Conservation (phyloP, 2,329 filamentous ascomycete species). For the Orbilia javanica region DNA sequence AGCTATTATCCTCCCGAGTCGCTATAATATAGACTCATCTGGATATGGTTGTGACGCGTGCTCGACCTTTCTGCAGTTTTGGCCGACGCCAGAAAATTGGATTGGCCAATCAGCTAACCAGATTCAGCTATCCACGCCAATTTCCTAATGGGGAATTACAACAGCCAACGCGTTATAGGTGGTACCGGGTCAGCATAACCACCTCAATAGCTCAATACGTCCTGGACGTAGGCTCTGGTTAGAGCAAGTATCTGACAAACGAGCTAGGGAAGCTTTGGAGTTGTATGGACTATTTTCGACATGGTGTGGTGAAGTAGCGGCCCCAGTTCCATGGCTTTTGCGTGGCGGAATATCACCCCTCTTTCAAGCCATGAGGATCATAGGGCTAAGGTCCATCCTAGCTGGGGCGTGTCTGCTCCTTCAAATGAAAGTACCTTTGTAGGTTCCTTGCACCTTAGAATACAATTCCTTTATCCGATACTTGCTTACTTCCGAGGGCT, state of each 20-base stretch:
- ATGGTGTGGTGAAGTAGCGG: background rate
- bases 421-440: background rate
- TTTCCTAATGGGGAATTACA: background rate
- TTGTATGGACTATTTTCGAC: background rate
- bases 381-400: background rate
- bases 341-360: background rate
- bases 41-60: slow-evolving; percentile 29
- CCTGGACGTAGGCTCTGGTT: background rate
- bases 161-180: background rate
- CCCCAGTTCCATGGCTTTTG: background rate
- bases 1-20: background rate
- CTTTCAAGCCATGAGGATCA: background rate
- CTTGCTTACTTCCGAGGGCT: background rate
- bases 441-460: background rate
- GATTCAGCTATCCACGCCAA: background rate
- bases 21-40: background rate
- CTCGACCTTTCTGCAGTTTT: slow-evolving; percentile 41
- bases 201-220: too few species aligned
- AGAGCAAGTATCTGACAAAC: background rate
- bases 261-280: background rate
- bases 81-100: slow-evolving; percentile 28
- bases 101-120: slow-evolving; percentile 36
- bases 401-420: background rate
- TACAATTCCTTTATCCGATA: background rate
- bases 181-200: background rate